Base-by-base conservation (phyloP, 2,329 filamentous ascomycete genomes). In the Septoria petroselini region DNA sequence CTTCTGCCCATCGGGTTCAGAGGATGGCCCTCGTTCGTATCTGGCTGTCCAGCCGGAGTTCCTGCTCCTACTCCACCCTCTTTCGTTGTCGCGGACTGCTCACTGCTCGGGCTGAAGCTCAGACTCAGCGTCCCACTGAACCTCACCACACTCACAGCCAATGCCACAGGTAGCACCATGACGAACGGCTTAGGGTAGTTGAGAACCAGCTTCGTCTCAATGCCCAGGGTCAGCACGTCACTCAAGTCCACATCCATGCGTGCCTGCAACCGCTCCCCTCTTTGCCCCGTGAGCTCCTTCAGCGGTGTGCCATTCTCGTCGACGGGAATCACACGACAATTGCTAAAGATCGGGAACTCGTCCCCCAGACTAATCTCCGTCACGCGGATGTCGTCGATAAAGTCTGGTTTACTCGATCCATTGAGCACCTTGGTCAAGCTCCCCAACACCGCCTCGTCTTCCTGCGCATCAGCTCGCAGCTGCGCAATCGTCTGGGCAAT, bases 321-420 rank as follows among this genome's bases (percentile, higher is more conserved):
- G 0, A 96, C 88, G 2, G 91, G 89, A 53, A 96, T 96, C 48
- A 98, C 86, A 52, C 93, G 83, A 65, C 93, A 97, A 69, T 98
- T 98, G 74, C 91, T 96, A 70, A 98, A 95, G 45, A 98, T 98
- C 21, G 93, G 93, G 58, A 97, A 98, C 63, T 98, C 93, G 63
- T 98, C 93, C 23, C 93, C 93, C 3, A 98, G 76, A 42, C 86
- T 94, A 53, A 98, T 83, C 71, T 98, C 91, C 2, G 91, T 95
- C 46, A 98, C 88, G 19, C 84, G 85, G 55, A 98, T 97, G 65
- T 93, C 87, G 67, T 95, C 91, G 25, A 98, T 77, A 68, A 95
- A 98, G 58, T 91, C 87, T 0, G 93, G 93, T 48, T 93, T 86
- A 37, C 83, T 60, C 8, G 81, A 79, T n/a, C 91, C 86, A 63